phyloP scores from a whole-genome alignment of 768 basidiomycete species.

The Psilocybe azurescens region DNA sequence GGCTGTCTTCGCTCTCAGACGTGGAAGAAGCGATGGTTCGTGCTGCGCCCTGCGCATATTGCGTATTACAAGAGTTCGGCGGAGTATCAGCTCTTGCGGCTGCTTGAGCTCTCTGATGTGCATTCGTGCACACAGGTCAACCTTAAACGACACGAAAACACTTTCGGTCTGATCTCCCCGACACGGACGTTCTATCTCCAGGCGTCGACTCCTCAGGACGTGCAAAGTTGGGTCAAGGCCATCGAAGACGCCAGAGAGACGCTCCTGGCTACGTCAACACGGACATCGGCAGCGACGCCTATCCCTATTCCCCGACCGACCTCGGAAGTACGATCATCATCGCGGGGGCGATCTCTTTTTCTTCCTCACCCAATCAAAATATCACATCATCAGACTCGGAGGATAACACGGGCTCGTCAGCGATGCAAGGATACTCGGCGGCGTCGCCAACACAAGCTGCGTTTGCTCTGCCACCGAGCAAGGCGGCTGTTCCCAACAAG shows the following conservation, averaged over 20 bases:
- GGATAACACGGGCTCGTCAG: slow-evolving; percentile 54
- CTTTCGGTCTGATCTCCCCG: slow-evolving; percentile 92
- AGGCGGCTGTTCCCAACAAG: slow-evolving; percentile 38
- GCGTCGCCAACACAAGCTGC: slow-evolving; percentile 50
- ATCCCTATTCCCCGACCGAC: slow-evolving; percentile 52
- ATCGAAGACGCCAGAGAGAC: slow-evolving; percentile 79
- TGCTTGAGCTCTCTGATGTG: slow-evolving; percentile 86
- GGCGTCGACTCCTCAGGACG: slow-evolving; percentile 73
- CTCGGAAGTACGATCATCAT: slow-evolving; percentile 29
- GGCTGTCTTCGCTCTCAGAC: slow-evolving; percentile 53
- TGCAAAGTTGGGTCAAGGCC: slow-evolving; percentile 81
- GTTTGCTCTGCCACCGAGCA: slow-evolving; percentile 50
- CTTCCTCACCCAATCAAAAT: slow-evolving; percentile 55
- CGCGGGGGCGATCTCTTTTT: slow-evolving; percentile 28
- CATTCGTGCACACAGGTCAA: slow-evolving; percentile 88
- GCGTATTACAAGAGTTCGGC: slow-evolving; percentile 97
- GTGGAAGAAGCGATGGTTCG: slow-evolving; percentile 99
- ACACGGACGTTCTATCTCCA: slow-evolving; percentile 91
- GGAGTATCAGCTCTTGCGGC: slow-evolving; percentile 90
- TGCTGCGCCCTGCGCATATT: slow-evolving; percentile 87
- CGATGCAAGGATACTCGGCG: slow-evolving; percentile 41
- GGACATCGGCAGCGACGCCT: slow-evolving; percentile 55
- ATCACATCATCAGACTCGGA: slow-evolving; percentile 84
- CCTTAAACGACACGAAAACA: slow-evolving; percentile 87
- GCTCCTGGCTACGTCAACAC: slow-evolving; percentile 66